Conservation (phyloP, 306 rosid genomes). For the Fragaria iinumae region DNA sequence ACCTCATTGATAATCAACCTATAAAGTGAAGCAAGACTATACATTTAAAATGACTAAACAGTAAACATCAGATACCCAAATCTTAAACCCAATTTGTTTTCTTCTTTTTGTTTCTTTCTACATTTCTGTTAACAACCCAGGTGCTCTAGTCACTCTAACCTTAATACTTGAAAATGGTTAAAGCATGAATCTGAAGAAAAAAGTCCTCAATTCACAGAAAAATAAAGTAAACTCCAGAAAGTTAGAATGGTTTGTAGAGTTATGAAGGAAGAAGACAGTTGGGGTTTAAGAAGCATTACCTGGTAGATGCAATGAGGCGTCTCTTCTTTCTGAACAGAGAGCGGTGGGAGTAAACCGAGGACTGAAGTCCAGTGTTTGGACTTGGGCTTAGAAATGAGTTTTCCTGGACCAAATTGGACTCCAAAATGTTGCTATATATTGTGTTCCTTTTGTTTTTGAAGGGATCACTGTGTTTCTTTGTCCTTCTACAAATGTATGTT, state of each 20-base stretch:
- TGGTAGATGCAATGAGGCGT: background rate
- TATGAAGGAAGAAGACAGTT: background rate
- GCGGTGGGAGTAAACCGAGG: background rate
- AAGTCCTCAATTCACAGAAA: background rate
- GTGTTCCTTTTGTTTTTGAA: background rate
- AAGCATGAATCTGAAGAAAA: background rate
- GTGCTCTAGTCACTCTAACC: background rate
- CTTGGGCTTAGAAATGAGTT: background rate
- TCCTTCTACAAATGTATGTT: background rate
- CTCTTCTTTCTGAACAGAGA: background rate
- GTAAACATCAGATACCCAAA: background rate
- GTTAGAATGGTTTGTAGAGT: background rate
- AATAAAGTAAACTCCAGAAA: background rate
- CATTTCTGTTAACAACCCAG: background rate
- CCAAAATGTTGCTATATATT: background rate
- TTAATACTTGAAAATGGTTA: background rate
- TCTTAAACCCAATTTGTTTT: background rate
- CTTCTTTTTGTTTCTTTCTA: background rate
- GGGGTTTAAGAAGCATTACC: background rate
- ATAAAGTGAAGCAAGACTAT: background rate
- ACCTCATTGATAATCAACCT: background rate
- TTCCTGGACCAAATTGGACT: background rate
- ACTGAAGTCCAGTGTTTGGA: background rate
- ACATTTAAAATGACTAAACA: background rate
- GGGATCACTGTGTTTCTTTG: too few species aligned